Evolutionary conservation across 139 green algal genomes (phyloP), one percentile per base, ranked within the genome.

Genomic region (Micromonas commoda): DNA sequence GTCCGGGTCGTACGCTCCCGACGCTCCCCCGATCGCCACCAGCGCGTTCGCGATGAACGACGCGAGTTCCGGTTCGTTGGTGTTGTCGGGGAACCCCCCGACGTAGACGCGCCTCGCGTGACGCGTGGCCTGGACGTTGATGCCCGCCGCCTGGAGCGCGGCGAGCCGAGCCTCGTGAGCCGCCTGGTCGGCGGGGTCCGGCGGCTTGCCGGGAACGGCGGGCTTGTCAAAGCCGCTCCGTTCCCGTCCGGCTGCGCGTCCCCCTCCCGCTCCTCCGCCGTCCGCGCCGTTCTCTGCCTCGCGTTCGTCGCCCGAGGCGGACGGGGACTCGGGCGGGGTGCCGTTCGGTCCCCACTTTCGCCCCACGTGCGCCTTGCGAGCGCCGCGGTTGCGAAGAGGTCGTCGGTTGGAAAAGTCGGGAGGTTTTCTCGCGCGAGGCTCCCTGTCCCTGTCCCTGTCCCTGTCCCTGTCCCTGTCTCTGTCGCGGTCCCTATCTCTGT

Each of bases 41-140:
- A 99, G 84, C 3, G 93, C 93, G 73, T 96, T 89, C 80, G 85
- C 92, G 88, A 98, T 96, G 84, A 97, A 98, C 34, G 77, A 89
- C 34, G 90, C 84, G 32, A 98, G 89, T 52, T 84, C 90, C 45
- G 93, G 77, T 78, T 99, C 96, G 52, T 87, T 93, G 26, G 88
- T 89, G 6, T 86, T 90, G 28, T 92, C 90, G 0, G 95, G 93
- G 61, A 99, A 82, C 37, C 94, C 95, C 0, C 96, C 96, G 6
- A 99, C 91, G 82, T 99, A 99, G 61, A 98, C 88, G 19, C 96
- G 86, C 20, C 95, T 83, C 0, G 95, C 95, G 81, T 97, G 92
- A 20, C 91, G 86, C 3, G 93, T 99, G 1, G 89, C 92, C 77
- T 97, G 93, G 45, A 57, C 45, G 45, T 57, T 57, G 45, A 57